Base-by-base conservation (phyloP, 192 early-diverging fungal genomes). In the Chytriomyces sp. region DNA sequence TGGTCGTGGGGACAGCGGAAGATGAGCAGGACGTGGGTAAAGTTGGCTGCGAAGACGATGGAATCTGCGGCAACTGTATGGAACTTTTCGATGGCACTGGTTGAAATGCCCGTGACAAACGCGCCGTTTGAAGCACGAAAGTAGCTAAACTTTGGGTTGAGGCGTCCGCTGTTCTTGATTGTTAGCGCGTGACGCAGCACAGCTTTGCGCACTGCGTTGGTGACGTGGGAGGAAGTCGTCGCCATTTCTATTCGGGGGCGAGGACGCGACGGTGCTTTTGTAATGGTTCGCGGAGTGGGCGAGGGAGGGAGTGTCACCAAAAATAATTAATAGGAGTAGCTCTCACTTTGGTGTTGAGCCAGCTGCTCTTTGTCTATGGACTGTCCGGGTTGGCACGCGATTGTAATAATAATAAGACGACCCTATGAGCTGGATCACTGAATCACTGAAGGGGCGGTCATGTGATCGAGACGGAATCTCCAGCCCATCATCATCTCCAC, bases 1-100 rank as follows among this genome's bases (percentile, higher is more conserved):
- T 53, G 33, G 26, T 31, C 7, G 53, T 68, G 66, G 12, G 66
- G 66, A 68, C 66, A 68, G 22, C 66, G 66, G 34, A 68, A 68
- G 36, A 68, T 38, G 52, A 68, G 53, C 17, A 68, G 53, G 22
- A 68, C 66, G 53, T 68, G 66, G 14, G 52, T 22, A 12, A 53
- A 10, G 19, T 49, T 56, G 6, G 49, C 25, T 7, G 33, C 26
- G 66, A 68, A 68, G 12, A 68, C 66, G 34, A 68, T 22, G 36
- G 40, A 36, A 52, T 68, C 66, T 3, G 66, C 49, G 56, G 66
- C 66, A 32, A 68, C 52, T 1, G 66, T 68, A n/a, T 33, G 32
- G 22, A 49, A 49, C 17, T n/a, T 22, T 22, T 49, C 44, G 44
- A 14, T 22, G 3, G 22, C 22, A 14, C 22, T 49, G 44, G 17